Evolutionary conservation across 495 filamentous ascomycete genomes (phyloP), one percentile per base, ranked within the genome.

Genomic region (Penicillium verhagenii): DNA sequence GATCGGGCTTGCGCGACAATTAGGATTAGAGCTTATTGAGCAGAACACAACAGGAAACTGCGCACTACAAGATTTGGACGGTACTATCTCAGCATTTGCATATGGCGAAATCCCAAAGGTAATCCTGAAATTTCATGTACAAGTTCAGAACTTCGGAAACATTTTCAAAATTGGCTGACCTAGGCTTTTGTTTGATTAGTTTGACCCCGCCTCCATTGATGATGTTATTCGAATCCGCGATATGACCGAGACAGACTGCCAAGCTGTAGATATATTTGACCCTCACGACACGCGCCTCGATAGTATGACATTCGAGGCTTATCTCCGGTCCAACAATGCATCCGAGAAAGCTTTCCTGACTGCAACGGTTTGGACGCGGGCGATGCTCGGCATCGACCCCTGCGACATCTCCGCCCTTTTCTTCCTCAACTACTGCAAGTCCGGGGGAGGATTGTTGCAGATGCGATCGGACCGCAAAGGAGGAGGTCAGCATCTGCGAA

Each of bases 341-440:
- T 38, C 50, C 11, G 16, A 24, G 0, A 25, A 52, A 18, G 23
- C 21, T 1, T 8, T 37, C 10, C 8, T 21, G n/a, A 52, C 38
- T 10, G 50, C 38, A 4, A 52, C 35, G 10, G 37, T 59, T 10
- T 49, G 53, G 26, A 49, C 39, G 11, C 25, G 43, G 11, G 73
- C 66, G 1, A 69, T 82, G 57, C 64, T 79, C 2, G 77, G 80
- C 2, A 52, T 72, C 3, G 71, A 76, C 29, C 57, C 70, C 9
- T 38, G 33, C 3, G 72, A 80, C 16, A 53, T 82, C 16, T 74
- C 68, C 52, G 70, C 72, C 10, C 55, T 77, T 1, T 80, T 63
- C 49, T 71, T 81, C 53, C 58, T 83, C n/a, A 66, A 79, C 44
- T 78, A 80, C 52, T 72, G 68, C 62, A 73, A 72, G 47, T 61